Evolutionary conservation across 805 yeast genomes (phyloP), one percentile per base, ranked within the genome.

Genomic region (Kockiozyma suomiensis): DNA sequence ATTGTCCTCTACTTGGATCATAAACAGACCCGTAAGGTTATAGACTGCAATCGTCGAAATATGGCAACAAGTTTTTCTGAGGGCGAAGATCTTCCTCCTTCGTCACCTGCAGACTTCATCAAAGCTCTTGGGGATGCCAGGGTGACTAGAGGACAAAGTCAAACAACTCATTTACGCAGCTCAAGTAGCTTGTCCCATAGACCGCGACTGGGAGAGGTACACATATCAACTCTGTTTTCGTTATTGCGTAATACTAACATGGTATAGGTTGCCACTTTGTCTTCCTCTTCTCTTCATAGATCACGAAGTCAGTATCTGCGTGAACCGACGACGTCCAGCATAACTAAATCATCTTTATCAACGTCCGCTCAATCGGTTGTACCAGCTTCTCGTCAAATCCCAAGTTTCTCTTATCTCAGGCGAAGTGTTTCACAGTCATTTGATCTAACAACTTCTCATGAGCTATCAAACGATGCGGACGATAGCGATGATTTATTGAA

Each of bases 261-360:
- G 30, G 12, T 15, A 5, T n/a, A 47, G 50, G 50, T 47, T 12
- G 13, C 50, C 13, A 30, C 50, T 2, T 35, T 47, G 8, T 47
- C 50, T 19, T 49, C 53, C 3, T 49, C 53, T 25, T 43, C 53
- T 10, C 43, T 49, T 13, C 53, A 41, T 13, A 43, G 53, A 8
- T 21, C 53, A 6, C 53, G 53, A 13, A 49, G 53, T 19, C 53
- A 49, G 43, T 49, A 37, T 25, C 19, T 49, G 35, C 53, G 53
- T 17, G 53, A 49, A 3, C 53, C 53, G 4, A n/a, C n/a, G n/a
- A n/a, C n/a, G n/a, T n/a, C n/a, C n/a, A n/a, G n/a, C n/a, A n/a
- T n/a, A n/a, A n/a, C n/a, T n/a, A 26, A 13, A 13, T 37, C 43
- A 8, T 13, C 53, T 17, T 23, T 43, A 10, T 15, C 30, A 21